Conservation (phyloP, 2,329 filamentous ascomycete species). For the Aspergillus transmontanensis region DNA sequence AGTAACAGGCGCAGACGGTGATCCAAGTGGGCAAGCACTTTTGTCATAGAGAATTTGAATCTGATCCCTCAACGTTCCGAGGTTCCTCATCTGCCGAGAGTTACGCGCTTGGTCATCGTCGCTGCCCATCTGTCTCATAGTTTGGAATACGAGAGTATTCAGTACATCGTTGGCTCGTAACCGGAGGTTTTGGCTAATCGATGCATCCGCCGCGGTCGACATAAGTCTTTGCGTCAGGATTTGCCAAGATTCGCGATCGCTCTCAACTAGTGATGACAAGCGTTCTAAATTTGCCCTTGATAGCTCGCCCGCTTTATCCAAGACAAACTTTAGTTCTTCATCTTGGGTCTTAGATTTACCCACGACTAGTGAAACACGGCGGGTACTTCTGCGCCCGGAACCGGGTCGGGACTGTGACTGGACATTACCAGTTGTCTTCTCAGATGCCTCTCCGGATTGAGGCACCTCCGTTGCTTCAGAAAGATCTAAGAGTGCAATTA, state of each 20-base stretch:
- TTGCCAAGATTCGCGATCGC: constrained; percentile 74
- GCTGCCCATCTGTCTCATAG: constrained; percentile 43
- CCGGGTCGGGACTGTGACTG: constrained; percentile 29
- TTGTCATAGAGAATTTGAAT: constrained; percentile 60
- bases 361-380: constrained; percentile 44
- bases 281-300: constrained; percentile 75
- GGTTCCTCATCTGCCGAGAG: constrained; percentile 70
- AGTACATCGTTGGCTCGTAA: constrained; percentile 65
- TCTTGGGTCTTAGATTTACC: constrained; percentile 46
- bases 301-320: constrained; percentile 74
- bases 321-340: constrained; percentile 55
- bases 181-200: constrained; percentile 43
- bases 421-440: constrained; percentile 57
- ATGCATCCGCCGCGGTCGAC: constrained; percentile 43
- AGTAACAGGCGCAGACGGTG: constrained; percentile 66
- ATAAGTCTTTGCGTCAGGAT: constrained; percentile 62
- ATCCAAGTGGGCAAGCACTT: constrained; percentile 57
- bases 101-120: constrained; percentile 53
- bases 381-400: constrained; percentile 39
- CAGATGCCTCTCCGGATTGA: constrained; percentile 47
- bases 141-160: constrained; percentile 45
- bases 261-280: constrained; percentile 64
- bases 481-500: constrained; percentile 73
- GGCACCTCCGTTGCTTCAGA: constrained; percentile 52
- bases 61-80: constrained; percentile 67